Evolutionary conservation across 805 yeast species (phyloP).

Genomic region (Saccharomycopsis babjevae): DNA sequence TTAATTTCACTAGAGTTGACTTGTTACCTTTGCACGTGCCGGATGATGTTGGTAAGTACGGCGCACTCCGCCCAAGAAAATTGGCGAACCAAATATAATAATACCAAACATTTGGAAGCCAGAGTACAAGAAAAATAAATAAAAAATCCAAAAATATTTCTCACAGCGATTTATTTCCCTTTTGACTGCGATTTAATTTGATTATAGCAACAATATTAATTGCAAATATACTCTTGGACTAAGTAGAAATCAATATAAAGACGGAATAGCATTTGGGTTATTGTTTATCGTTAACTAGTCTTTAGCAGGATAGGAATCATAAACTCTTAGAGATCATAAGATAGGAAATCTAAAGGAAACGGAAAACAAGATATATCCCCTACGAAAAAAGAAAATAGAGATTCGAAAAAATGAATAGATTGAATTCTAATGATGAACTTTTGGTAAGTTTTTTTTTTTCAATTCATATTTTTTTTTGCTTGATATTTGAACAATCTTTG

Average conservation of each 20-base stretch:
- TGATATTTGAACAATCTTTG: too few species aligned
- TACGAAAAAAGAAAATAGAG: background rate
- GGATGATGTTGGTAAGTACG: too few species aligned
- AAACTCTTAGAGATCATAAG: too few species aligned
- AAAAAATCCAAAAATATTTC: background rate
- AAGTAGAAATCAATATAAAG: too few species aligned
- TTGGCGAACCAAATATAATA: background rate
- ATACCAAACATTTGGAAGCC: background rate
- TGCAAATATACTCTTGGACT: too few species aligned
- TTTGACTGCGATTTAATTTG: background rate
- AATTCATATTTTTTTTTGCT: too few species aligned
- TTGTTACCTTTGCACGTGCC: too few species aligned
- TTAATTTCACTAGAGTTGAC: too few species aligned
- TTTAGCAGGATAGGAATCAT: background rate
- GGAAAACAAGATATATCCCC: background rate
- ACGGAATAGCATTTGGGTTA: too few species aligned
- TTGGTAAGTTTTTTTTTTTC: background rate
- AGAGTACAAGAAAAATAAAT: background rate
- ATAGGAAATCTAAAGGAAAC: background rate
- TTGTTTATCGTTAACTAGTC: background rate
- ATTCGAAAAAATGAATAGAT: background rate
- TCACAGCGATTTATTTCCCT: background rate
- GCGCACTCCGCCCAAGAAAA: too few species aligned
- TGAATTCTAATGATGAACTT: background rate
- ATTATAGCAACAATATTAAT: background rate